A percentile compares a stretch with the other conserved stretches of the same genome.
These are phyloP conservation scores for Boletellus sp. DNA, from an alignment of 768 basidiomycete genomes.

Conservation along the genomic window DNA sequence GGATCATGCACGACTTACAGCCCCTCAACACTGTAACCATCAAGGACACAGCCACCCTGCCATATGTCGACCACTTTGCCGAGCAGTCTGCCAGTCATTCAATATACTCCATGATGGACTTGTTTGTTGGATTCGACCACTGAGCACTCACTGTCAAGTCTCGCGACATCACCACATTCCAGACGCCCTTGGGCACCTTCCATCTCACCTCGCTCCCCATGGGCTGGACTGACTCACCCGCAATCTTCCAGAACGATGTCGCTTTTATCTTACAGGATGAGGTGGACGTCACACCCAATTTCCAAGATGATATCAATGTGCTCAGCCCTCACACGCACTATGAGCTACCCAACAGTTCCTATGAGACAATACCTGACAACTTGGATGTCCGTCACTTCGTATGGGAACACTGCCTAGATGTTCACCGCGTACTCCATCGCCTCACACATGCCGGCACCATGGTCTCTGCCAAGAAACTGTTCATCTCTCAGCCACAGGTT, in stretches of 20 bases:
- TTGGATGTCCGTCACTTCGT: constrained; percentile 9
- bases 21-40: constrained; percentile 18
- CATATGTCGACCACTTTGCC: constrained; percentile 8
- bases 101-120: constrained; percentile 2
- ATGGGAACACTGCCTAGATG: constrained; percentile 32
- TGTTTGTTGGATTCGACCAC: constrained; percentile 2
- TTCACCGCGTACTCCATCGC: constrained; percentile 19
- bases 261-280: constrained; percentile 37
- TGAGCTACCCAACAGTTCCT: constrained; percentile 7
- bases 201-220: constrained; percentile 35
- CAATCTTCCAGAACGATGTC: constrained; percentile 39
- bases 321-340: constrained; percentile 37
- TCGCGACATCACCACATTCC: constrained; percentile 42
- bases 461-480: constrained; percentile 35
- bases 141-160: constrained; percentile 1
- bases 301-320: constrained; percentile 39
- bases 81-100: constrained; percentile 13
- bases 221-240: constrained; percentile 42
- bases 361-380: constrained; percentile 13
- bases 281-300: constrained; percentile 35
- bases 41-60: constrained; percentile 10
- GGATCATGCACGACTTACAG: constrained; percentile 24
- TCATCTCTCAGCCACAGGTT: constrained; percentile 27
- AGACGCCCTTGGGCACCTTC: constrained; percentile 36
- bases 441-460: constrained; percentile 33